Conservation (phyloP, 108 stramenopile genomes). For the Fistulifera pelliculosa region DNA sequence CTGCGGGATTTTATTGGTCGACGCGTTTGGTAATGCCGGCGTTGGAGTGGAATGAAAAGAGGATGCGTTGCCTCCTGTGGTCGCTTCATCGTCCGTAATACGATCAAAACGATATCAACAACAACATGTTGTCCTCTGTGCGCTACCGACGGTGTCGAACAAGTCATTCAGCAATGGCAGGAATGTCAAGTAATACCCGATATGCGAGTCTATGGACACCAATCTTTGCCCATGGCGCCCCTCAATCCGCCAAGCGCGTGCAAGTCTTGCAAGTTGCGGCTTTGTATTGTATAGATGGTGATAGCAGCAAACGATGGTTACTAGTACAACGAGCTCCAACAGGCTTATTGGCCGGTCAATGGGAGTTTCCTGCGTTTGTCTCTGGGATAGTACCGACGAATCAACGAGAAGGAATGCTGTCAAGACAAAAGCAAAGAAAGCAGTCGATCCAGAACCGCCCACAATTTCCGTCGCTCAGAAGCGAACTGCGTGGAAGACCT, state of each 20-base stretch:
- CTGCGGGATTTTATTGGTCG: conserved; percentile 55
- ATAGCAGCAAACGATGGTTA: conserved; percentile 37
- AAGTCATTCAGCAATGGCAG: conserved; percentile 17
- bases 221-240: conserved; percentile 61
- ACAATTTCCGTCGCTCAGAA: too few relatives aligned
- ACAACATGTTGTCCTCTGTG: conserved; percentile 30
- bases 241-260: conserved; percentile 70
- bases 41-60: conserved; percentile 4
- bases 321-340: conserved; percentile 59
- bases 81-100: too few relatives aligned
- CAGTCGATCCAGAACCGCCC: conserved; percentile 7
- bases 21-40: conserved; percentile 33
- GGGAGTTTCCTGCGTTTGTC: conserved; percentile 70
- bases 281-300: conserved; percentile 9
- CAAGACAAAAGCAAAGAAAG: conserved; percentile 17
- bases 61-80: too few relatives aligned
- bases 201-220: conserved; percentile 39
- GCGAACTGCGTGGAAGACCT: conserved; percentile 17
- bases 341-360: conserved; percentile 77
- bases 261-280: conserved; percentile 72
- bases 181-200: conserved; percentile 9
- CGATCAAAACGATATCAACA: neutral
- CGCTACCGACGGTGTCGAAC: conserved; percentile 20
- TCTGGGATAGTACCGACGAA: conserved; percentile 33
- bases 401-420: conserved; percentile 17